Conservation (phyloP, 805 yeast species). For the Candida railenensis region DNA sequence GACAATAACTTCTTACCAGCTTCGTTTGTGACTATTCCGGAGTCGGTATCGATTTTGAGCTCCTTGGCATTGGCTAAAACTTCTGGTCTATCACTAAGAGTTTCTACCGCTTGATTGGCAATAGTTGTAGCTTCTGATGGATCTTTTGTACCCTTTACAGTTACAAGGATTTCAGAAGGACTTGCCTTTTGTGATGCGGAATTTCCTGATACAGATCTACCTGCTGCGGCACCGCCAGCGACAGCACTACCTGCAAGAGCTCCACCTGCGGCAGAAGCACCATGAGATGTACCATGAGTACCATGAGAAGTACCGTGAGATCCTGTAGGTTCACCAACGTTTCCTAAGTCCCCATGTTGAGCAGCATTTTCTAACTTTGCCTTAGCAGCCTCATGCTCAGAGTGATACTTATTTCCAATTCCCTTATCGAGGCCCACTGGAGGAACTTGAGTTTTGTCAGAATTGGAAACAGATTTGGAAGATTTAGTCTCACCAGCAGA, state of each 20-base stretch:
- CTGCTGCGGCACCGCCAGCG: neutral
- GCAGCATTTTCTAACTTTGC: conserved; percentile 8
- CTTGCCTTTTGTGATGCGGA: conserved; percentile 1
- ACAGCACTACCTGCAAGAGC: neutral
- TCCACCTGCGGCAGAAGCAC: neutral
- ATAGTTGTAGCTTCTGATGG: conserved; percentile 23
- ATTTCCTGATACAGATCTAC: neutral
- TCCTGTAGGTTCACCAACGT: neutral
- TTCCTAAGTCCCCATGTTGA: conserved; percentile 5
- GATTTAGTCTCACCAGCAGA: neutral
- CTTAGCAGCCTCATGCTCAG: conserved; percentile 5
- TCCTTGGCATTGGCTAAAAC: conserved; percentile 19
- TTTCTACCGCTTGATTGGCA: conserved; percentile 25
- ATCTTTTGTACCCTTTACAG: conserved; percentile 28
- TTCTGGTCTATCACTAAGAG: conserved; percentile 22
- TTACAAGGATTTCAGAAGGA: conserved; percentile 22
- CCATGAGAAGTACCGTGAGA: neutral
- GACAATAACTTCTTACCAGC: conserved; percentile 12
- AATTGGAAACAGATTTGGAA: neutral
- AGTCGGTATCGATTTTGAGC: conserved; percentile 26
- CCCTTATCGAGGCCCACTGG: neutral
- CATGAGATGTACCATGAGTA: neutral
- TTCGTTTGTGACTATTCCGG: conserved; percentile 30
- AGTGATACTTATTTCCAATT: neutral
- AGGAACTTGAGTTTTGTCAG: neutral